These are phyloP conservation scores for Neonectria hederae DNA, from an alignment of 2,329 filamentous ascomycete species.

Conservation along the genomic window DNA sequence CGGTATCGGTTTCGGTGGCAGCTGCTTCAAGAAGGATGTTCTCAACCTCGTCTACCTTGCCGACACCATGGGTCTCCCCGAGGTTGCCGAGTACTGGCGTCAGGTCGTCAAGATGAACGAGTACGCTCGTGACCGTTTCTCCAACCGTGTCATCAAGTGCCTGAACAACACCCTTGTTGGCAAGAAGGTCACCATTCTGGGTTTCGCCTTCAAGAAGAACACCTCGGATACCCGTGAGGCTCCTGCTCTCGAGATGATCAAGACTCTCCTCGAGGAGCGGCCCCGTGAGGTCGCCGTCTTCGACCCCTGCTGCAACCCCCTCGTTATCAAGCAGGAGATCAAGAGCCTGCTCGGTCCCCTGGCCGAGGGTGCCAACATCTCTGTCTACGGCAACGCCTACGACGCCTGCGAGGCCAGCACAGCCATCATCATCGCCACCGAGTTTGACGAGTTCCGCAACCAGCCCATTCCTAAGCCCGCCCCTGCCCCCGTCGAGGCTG, in stretches of 20 bases:
- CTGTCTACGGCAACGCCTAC: constrained; percentile 59
- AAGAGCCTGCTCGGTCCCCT: constrained; percentile 52
- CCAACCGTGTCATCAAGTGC: constrained; percentile 69
- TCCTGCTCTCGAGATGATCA: constrained; percentile 74
- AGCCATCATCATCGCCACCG: constrained; percentile 64
- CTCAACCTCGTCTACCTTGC: constrained; percentile 78
- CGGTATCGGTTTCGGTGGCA: constrained; percentile 80
- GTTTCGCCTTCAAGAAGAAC: constrained; percentile 83
- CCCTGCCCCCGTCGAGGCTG: constrained; percentile 38
- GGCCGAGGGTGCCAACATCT: constrained; percentile 55
- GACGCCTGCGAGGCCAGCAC: constrained; percentile 60
- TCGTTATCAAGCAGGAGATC: constrained; percentile 62
- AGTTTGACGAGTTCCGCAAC: constrained; percentile 65
- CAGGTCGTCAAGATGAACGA: constrained; percentile 81
- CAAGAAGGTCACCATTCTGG: constrained; percentile 78
- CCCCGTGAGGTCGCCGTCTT: constrained; percentile 73
- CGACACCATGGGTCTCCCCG: constrained; percentile 72
- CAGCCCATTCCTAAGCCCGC: constrained; percentile 47
- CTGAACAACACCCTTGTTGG: constrained; percentile 74
- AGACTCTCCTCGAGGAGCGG: constrained; percentile 70
- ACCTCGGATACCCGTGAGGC: constrained; percentile 79
- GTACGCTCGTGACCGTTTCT: constrained; percentile 76
- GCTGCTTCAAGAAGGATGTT: constrained; percentile 85
- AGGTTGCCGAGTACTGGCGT: constrained; percentile 80
- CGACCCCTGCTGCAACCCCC: constrained; percentile 69